A percentile compares a stretch with the other conserved stretches of the same genome.
These are phyloP conservation scores for Sextonia rubra DNA, from an alignment of 164 flowering plant genomes.

Conservation along the genomic window DNA sequence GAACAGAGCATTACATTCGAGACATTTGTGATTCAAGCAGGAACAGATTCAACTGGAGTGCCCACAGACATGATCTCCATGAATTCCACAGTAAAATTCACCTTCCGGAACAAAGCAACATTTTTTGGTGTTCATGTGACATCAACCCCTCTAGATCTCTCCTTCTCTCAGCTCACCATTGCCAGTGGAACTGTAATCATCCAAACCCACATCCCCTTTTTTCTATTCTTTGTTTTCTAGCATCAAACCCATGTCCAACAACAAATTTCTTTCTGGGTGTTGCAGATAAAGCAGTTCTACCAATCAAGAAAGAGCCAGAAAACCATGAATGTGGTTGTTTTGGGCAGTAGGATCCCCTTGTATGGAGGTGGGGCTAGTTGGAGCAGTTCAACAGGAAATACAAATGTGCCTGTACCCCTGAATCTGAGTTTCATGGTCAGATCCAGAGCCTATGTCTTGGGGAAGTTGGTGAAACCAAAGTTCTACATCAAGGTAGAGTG, in stretches of 20 bases:
- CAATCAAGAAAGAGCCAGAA: slow-evolving; percentile 77
- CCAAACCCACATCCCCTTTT: neutral
- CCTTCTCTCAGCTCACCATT: slow-evolving; percentile 51
- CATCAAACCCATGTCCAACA: neutral
- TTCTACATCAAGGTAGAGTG: slow-evolving; percentile 60
- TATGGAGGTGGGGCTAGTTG: slow-evolving; percentile 73
- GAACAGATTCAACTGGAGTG: slow-evolving; percentile 73
- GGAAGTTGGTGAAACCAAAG: slow-evolving; percentile 75
- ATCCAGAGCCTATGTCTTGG: slow-evolving; percentile 77
- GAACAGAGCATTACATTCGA: slow-evolving; percentile 69
- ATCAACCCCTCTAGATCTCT: slow-evolving; percentile 61
- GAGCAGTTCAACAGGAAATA: slow-evolving; percentile 53
- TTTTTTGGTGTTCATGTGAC: slow-evolving; percentile 88
- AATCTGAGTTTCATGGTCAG: slow-evolving; percentile 49
- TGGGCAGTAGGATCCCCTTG: slow-evolving; percentile 65
- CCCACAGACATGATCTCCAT: slow-evolving; percentile 79
- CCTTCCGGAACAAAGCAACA: slow-evolving; percentile 72
- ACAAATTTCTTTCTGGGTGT: neutral
- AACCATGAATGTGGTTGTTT: slow-evolving; percentile 35
- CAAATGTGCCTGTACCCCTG: slow-evolving; percentile 46
- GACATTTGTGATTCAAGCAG: slow-evolving; percentile 64
- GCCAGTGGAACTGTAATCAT: slow-evolving; percentile 72
- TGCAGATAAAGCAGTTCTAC: slow-evolving; percentile 75
- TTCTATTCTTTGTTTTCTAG: neutral
- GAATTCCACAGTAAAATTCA: slow-evolving; percentile 68